Evolutionary conservation across 1,284 basidiomycete genomes (phyloP), one percentile per base, ranked within the genome.

Genomic region (Boletus sp.): DNA sequence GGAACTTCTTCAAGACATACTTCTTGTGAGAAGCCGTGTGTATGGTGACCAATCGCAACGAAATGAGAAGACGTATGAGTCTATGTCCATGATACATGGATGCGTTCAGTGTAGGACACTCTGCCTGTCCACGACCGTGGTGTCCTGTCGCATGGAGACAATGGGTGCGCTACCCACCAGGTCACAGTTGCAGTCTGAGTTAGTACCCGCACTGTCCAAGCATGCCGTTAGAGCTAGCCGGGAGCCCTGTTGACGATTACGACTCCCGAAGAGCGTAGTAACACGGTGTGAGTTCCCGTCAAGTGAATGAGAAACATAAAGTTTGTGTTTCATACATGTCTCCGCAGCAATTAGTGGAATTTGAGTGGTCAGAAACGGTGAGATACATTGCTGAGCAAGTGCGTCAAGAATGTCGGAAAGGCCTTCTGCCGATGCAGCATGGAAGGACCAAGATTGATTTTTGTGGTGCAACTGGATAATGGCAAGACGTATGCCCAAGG

Each of bases 161-260:
- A 19, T 43, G 46, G 28, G n/a, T 9, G 31, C 38, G 48, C 28
- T 30, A 38, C 27, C 37, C 27, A 48, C 43, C 14, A n/a, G n/a
- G n/a, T 23, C 27, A 53, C 16, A 27, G 28, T 21, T 56, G 21
- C 30, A 21, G n/a, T n/a, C 40, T 37, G n/a, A 14, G 19, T 17
- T 37, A 14, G 19, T 43, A 6, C 38, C 67, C 65, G 52, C 65
- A 56, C 31, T 63, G 67, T 35, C 56, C 35, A 46, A 68, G 52
- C 40, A 52, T 66, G 63, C 48, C 59, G 53, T 53, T 10, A 52
- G 19, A 28, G 62, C n/a, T 17, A 6, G 13, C 25, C 7, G n/a
- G 14, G 35, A 14, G 17, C n/a, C n/a, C n/a, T n/a, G n/a, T n/a
- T 17, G 17, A 38, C 10, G 46, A 6, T 17, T 25, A 30, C 40